Conservation (phyloP, 2,329 filamentous ascomycete genomes). For the Stagonosporopsis cucurbitacearum region DNA sequence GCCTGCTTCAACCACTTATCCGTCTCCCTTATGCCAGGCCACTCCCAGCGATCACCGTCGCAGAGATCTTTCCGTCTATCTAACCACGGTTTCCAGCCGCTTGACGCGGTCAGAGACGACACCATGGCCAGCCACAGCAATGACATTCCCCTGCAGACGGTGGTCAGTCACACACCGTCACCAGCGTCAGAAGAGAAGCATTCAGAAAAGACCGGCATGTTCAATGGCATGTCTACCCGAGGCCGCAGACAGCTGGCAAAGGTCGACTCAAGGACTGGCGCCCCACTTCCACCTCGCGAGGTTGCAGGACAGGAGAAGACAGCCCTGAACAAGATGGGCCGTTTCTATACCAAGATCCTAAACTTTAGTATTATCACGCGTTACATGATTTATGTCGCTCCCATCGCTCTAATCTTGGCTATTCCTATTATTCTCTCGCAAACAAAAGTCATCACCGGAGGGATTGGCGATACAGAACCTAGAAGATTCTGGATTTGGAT, state of each 20-base stretch:
- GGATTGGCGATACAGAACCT: slow-evolving; percentile 63
- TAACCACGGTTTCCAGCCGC: slow-evolving; percentile 46
- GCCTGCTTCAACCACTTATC: slow-evolving; percentile 18
- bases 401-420: slow-evolving; percentile 63
- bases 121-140: slow-evolving; percentile 58
- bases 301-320: slow-evolving; percentile 59
- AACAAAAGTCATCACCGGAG: slow-evolving; percentile 47
- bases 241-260: slow-evolving; percentile 38
- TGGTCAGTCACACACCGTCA: slow-evolving; percentile 57
- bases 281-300: slow-evolving; percentile 37
- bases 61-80: slow-evolving; percentile 45
- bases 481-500: slow-evolving; percentile 71
- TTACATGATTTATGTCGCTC: slow-evolving; percentile 68
- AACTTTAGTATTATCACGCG: slow-evolving; percentile 69
- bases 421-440: slow-evolving; percentile 69
- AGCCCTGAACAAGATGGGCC: slow-evolving; percentile 63
- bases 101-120: slow-evolving; percentile 34
- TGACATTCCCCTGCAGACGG: slow-evolving; percentile 66
- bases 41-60: slow-evolving; percentile 33
- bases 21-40: slow-evolving; percentile 28
- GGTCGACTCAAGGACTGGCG: slow-evolving; percentile 41
- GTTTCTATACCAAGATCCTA: slow-evolving; percentile 65
- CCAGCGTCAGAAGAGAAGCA: slow-evolving; percentile 38
- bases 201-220: slow-evolving; percentile 49
- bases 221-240: slow-evolving; percentile 50